Conservation (phyloP, 2,329 filamentous ascomycete species). For the Claviceps purpurea region DNA sequence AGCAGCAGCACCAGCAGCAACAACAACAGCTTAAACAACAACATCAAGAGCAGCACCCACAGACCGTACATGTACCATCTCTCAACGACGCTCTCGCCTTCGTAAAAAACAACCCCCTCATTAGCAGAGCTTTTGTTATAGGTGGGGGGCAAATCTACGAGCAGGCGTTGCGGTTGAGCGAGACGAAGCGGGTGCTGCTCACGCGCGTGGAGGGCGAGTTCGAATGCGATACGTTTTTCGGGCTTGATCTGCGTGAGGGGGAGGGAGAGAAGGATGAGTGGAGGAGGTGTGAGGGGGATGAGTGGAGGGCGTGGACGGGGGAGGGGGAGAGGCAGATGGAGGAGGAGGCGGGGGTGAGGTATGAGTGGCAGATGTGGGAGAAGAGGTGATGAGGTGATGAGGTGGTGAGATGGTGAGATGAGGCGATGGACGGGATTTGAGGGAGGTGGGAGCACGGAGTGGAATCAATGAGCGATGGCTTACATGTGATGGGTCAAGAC, state of each 20-base stretch:
- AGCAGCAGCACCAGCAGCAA: neutral
- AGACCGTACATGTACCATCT: constrained; percentile 44
- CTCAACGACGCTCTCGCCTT: constrained; percentile 43
- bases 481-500: too few species aligned
- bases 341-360: constrained; percentile 48
- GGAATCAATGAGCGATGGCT: too few species aligned
- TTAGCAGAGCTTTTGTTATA: constrained; percentile 67
- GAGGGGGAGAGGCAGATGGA: constrained; percentile 31
- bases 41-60: neutral
- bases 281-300: constrained; percentile 35
- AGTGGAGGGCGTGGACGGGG: constrained; percentile 51
- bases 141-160: constrained; percentile 80
- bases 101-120: constrained; percentile 22
- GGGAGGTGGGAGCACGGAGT: too few species aligned
- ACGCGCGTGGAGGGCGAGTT: constrained; percentile 57
- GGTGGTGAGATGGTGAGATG: too few species aligned
- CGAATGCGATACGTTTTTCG: constrained; percentile 66
- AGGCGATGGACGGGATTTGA: too few species aligned
- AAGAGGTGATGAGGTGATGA: constrained; percentile 17
- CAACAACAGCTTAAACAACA: neutral
- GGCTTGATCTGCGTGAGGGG: constrained; percentile 37
- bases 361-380: constrained; percentile 67
- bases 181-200: constrained; percentile 51
- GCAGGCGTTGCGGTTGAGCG: constrained; percentile 46
- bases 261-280: constrained; percentile 30